Evolutionary conservation across 2,329 filamentous ascomycete genomes (phyloP).

Genomic region (Penicillium frequentans): DNA sequence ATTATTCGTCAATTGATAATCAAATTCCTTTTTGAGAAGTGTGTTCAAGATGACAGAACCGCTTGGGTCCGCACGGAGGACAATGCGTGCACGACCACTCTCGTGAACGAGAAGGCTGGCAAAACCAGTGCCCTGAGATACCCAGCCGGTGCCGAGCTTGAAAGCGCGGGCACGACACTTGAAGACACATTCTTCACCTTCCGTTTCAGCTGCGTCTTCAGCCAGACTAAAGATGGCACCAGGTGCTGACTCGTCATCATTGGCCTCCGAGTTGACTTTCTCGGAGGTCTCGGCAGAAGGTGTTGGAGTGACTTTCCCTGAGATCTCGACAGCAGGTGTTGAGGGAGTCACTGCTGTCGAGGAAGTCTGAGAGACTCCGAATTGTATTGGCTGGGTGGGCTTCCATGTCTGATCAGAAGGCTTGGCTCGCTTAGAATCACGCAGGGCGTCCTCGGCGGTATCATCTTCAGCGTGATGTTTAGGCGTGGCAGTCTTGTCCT

Average conservation of each 20-base stretch:
- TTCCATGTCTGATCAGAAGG: conserved; percentile 50
- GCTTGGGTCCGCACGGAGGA: conserved; percentile 73
- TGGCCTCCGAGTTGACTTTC: background rate
- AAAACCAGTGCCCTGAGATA: conserved; percentile 68
- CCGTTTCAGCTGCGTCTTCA: conserved; percentile 65
- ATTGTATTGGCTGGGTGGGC: conserved; percentile 49
- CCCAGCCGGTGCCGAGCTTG: conserved; percentile 63
- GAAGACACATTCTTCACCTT: conserved; percentile 69
- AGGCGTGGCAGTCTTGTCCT: conserved; percentile 17
- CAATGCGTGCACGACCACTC: conserved; percentile 64
- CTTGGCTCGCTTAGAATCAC: conserved; percentile 21
- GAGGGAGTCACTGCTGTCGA: conserved; percentile 16
- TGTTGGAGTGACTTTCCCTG: conserved; percentile 26
- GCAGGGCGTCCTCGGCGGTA: conserved; percentile 19
- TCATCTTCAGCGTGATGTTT: conserved; percentile 20
- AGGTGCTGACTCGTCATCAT: conserved; percentile 38
- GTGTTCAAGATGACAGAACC: conserved; percentile 75
- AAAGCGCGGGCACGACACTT: conserved; percentile 71
- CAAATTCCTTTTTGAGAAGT: conserved; percentile 58
- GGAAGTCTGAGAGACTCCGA: conserved; percentile 31
- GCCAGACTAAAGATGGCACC: conserved; percentile 65
- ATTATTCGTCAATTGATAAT: conserved; percentile 58
- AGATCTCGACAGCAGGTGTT: conserved; percentile 10
- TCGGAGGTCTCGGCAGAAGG: conserved; percentile 26
- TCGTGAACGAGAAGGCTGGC: conserved; percentile 74